Evolutionary conservation across 1,139 yeast species (phyloP), one percentile per base, ranked within the genome.

Genomic region (Geotrichum cucujoidarum): DNA sequence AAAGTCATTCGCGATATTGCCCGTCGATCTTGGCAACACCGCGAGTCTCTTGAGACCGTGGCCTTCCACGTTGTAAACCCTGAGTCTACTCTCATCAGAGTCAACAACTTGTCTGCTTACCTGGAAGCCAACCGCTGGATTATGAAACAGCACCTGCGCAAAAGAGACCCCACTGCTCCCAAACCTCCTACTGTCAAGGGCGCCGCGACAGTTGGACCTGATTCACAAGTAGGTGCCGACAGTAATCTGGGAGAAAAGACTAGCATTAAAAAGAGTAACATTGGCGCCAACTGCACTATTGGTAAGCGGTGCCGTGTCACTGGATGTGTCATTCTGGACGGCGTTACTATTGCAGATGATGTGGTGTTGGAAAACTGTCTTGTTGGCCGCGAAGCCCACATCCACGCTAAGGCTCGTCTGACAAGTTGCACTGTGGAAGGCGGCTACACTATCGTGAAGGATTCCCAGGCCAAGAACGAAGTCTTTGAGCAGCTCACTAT

Each of bases 81-180:
- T 34, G 76, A 78, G 49, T 78, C 86, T 13, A 72, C 78, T 1
- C 89, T 90, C 60, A 75, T 86, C 57, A 76, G 97, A 58, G 75
- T 83, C 45, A 88, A 88, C 63, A 86, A 82, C 60, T 71, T 86
- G 44, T 77, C 88, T 1, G 88, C 90, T 4, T 87, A 81, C 64
- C 78, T 88, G 79, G 98, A 92, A 67, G 90, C 95, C n/a, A 92
- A 89, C 64, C 75, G 97, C 55, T 74, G 78, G 60, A 74, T 83
- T 50, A 76, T 90, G 77, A 85, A 80, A 62, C 74, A 50, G 17
- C 57, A 54, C n/a, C 69, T 70, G 11, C 57, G 58, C 44, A 49
- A 40, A 14, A 43, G 49, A 31, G 58, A 53, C 21, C 47, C 50
- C 17, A 34, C 58, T 27, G 65, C 67, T 17, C 62, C 67, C 35